Evolutionary conservation across 1,284 basidiomycete genomes (phyloP).

Genomic region (Wallemia ichthyophaga): DNA sequence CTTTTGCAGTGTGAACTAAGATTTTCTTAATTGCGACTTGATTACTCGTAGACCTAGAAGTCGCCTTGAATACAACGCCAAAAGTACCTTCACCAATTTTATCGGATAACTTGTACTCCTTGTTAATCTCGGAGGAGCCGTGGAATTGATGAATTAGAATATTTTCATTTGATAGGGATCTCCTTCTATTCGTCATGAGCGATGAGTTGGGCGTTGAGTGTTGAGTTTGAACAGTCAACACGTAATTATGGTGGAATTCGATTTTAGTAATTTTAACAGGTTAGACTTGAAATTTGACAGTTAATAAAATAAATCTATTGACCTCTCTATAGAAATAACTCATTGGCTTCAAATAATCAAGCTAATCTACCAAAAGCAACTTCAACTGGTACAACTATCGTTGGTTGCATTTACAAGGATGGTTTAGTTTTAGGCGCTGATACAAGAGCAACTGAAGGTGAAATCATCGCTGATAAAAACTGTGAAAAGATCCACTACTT

Average conservation of each 20-base stretch:
- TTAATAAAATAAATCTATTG: background rate
- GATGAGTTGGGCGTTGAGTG: no score
- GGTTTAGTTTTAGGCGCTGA: conserved; percentile 90
- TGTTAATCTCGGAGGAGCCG: background rate
- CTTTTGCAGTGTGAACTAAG: conserved; percentile 81
- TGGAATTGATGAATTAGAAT: background rate
- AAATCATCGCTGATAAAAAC: conserved; percentile 47
- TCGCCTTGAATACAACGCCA: conserved; percentile 69
- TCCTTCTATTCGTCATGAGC: no score
- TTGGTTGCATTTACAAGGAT: conserved; percentile 77
- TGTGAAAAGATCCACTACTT: conserved; percentile 59
- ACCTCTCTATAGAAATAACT: background rate
- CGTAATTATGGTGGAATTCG: background rate
- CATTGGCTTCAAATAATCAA: background rate
- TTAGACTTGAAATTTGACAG: background rate
- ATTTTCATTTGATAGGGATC: background rate
- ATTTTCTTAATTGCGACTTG: conserved; percentile 77
- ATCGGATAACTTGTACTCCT: conserved; percentile 34
- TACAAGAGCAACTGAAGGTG: conserved; percentile 76
- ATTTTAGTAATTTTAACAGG: background rate
- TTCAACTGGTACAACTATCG: conserved; percentile 89
- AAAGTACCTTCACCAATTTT: conserved; percentile 88
- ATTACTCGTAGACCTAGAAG: conserved; percentile 28
- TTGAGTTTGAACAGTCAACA: background rate
- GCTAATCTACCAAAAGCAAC: conserved; percentile 34